Conservation (phyloP, 306 rosid species). For the Begonia peltatifolia region DNA sequence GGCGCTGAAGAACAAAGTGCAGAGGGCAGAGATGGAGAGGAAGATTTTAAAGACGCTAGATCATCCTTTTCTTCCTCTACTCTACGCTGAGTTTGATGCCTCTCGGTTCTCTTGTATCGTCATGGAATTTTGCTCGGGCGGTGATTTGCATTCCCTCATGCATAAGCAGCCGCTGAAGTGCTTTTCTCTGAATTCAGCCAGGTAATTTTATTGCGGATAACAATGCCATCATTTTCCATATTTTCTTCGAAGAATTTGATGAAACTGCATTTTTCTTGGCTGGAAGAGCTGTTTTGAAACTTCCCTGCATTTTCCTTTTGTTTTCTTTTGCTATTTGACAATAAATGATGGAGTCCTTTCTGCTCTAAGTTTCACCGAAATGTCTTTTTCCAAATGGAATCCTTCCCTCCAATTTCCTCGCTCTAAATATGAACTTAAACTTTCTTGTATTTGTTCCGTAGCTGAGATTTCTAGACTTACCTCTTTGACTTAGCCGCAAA, state of each 20-base stretch:
- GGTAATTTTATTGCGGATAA: conserved; percentile 23
- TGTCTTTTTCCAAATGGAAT: conserved; percentile 13
- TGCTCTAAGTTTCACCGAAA: conserved; percentile 14
- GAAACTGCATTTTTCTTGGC: conserved; percentile 3
- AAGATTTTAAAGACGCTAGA: conserved; percentile 89
- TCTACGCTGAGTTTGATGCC: conserved; percentile 88
- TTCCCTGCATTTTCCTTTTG: background rate
- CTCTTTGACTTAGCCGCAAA: conserved; percentile 17
- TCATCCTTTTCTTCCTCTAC: conserved; percentile 82
- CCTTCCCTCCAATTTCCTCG: background rate
- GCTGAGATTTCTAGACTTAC: conserved; percentile 12
- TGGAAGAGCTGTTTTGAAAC: background rate
- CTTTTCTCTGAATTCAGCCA: conserved; percentile 66
- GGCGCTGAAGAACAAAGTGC: conserved; percentile 61
- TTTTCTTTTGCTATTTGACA: conserved; percentile 9
- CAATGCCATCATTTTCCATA: background rate
- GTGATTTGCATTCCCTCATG: conserved; percentile 80
- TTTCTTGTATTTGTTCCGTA: background rate
- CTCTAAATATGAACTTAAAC: background rate
- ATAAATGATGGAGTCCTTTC: conserved; percentile 24
- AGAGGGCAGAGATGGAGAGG: conserved; percentile 86
- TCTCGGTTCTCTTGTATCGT: conserved; percentile 91
- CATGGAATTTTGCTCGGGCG: conserved; percentile 93
- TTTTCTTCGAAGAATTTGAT: background rate
- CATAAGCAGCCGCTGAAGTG: conserved; percentile 57